Evolutionary conservation across 305 asterid species (phyloP), one percentile per base, ranked within the genome.

Genomic region (Rubia occidens): DNA sequence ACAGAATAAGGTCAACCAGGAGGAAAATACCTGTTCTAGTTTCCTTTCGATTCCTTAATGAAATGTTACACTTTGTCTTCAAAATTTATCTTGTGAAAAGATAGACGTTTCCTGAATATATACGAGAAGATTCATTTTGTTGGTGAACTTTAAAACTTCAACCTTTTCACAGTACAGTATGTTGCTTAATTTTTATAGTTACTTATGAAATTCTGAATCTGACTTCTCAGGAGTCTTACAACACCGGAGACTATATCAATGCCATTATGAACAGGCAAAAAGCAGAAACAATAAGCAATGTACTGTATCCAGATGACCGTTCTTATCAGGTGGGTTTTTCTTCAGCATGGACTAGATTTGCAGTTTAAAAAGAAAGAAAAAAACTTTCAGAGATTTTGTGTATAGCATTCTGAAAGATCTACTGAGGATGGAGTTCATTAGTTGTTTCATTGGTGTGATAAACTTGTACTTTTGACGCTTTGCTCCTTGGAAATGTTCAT

Each of bases 261-360:
- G 77, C 81, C 49, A 60, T 80, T 32, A 78, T 77, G 53, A 73
- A 77, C 75, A 74, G 81, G 63, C 84, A 80, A 73, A 80, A 80
- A 72, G 84, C 84, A 54, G 84, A 80, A 75, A 77, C 75, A 51
- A 80, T 80, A 64, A 80, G 84, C 74, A 80, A 74, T 60, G 79
- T 77, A 37, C 77, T 80, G 73, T 80, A 80, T 60, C 84, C 84
- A 45, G 81, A 80, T 69, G 84, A 80, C 39, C 84, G 81, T 74
- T 77, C 84, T 68, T 80, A 80, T 76, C 84, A 80, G 81, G 84
- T 80, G 66, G 42, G 42, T 65, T 7, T 32, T 55, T 24, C 18
- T 40, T 49, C 61, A 59, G 64, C 21, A 11, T 55, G 53, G 67
- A 14, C 24, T 67, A 11, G 59, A 58, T 44, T 58, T 69, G 14